Base-by-base conservation (phyloP, 345 rosid genomes). In the Carallia pectinifolia region DNA sequence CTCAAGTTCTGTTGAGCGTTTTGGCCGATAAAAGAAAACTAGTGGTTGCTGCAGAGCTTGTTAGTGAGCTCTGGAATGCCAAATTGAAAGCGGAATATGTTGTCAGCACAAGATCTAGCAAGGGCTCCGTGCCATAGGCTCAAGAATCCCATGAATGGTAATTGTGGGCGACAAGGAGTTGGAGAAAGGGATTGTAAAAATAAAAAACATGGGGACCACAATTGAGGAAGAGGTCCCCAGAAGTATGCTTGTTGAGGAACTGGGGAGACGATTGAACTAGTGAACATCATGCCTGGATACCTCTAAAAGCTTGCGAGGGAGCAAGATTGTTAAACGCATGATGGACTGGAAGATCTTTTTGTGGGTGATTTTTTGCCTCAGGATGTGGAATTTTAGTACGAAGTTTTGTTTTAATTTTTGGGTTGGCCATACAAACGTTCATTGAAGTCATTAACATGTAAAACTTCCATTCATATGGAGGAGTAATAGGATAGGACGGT, bases 1-100 rank as follows among this genome's bases (percentile, higher is more conserved):
- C 96, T 2, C 88, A 94, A 58, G 92, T 88, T 4, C 82, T 90
- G 73, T 85, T 94, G 62, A 78, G 84, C 69, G 76, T 90, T 73
- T 74, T 74, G 17, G 95, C 91, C 18, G 87, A 87, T 47, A 64
- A 56, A 67, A 68, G 76, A 37, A 82, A 85, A 54, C 75, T 91
- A 7, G 67, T 83, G 0, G 61, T 70, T 74, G 86, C 90, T 33
- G 89, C 96, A 0, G 93, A 88, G 73, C 79, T 91, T 74, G 96
- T 72, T 8, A 87, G 83, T 4, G 81, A 82, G 82, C 74, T 91
- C 29, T 86, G 97, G 97, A 66, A 81, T 8, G 86, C 87, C 8
- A 72, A 79, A 52, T 61, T 91, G 72, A 90, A 86, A 62, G 91
- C 96, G 56, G 97, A 90, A 79, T 92, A 74, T 69, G 66, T 75